Evolutionary conservation across 2,329 filamentous ascomycete species (phyloP).

Genomic region (Leptographium radiaticola): DNA sequence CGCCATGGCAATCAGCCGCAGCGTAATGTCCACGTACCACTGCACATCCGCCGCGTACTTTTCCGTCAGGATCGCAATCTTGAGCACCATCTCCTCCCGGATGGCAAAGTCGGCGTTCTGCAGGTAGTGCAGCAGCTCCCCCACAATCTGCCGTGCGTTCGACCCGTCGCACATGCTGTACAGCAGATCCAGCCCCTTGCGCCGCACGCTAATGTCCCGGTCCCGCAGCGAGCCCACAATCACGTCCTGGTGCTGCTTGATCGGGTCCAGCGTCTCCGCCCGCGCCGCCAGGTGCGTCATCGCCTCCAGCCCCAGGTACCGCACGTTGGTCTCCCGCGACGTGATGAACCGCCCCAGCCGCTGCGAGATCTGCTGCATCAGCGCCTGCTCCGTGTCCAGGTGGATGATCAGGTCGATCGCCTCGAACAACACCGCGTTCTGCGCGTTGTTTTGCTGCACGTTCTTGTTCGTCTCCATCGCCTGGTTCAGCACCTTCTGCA

Average conservation of each 20-base stretch:
- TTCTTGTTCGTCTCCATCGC: conserved; percentile 95
- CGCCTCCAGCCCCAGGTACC: conserved; percentile 88
- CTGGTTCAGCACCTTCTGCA: conserved; percentile 81
- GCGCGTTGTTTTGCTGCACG: conserved; percentile 97
- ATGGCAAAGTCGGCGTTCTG: conserved; percentile 97
- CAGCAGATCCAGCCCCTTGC: conserved; percentile 87
- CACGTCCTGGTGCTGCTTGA: conserved; percentile 95
- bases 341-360: conserved; percentile 91
- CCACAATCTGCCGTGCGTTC: conserved; percentile 89
- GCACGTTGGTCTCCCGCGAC: conserved; percentile 91
- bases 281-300: conserved; percentile 96
- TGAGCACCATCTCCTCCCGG: conserved; percentile 96
- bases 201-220: conserved; percentile 88
- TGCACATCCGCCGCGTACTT: conserved; percentile 97
- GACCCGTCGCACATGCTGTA: conserved; percentile 99
- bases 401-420: conserved; percentile 98
- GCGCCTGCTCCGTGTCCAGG: conserved; percentile 80
- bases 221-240: conserved; percentile 92
- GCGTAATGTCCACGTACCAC: conserved; percentile 97
- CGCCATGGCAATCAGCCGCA: conserved; percentile 88
- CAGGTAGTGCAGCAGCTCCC: conserved; percentile 84
- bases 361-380: conserved; percentile 93
- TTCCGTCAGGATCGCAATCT: conserved; percentile 95
- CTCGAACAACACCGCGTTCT: conserved; percentile 95
- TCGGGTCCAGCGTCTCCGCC: conserved; percentile 86